Base-by-base conservation (phyloP, 352 stramenopile species). In the Pythium brachiatum region DNA sequence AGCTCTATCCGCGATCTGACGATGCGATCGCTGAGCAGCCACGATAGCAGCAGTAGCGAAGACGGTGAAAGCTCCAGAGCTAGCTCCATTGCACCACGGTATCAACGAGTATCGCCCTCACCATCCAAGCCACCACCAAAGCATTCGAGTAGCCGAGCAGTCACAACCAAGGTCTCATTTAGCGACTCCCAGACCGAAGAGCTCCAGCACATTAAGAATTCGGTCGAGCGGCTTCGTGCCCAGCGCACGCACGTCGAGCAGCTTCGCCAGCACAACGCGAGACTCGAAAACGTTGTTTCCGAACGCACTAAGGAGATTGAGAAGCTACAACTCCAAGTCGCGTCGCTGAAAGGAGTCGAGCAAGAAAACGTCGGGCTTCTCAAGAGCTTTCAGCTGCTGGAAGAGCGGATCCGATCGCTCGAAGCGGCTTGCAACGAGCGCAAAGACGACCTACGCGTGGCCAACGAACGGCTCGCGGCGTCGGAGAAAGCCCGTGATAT, bases 191-290 rank as follows among this genome's bases (percentile, higher is more conserved):
- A 62, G 15, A 20, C 7, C 7, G 64, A 67, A 16, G 66, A 73
- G 46, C 57, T 73, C 25, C 50, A 66, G 27, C 39, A 88, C 34
- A 87, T 88, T 66, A 73, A 86, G 57, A 68, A 85, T 43, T 88
- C 78, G 0, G 75, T 84, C 15, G 53, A 79, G 56, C 70, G 76
- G 23, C 58, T 89, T 23, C 66, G 76, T 51, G 66, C 74, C 7
- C 80, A 90, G 47, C 76, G 73, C 13, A 68, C 74, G 18, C 78
- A 84, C 9, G 80, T 90, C 32, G 75, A 87, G 60, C 71, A 80
- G 16, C 62, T 90, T 9, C 66, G 67, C 1, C 46, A 78, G 4
- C 60, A 68, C 38, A 87, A 81, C 44, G 69, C 77, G 25, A 68
- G 67, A 1, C 68, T 88, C 23, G 70, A 87, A 39, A 21, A 41